Evolutionary conservation across 179 eudicot genomes (phyloP), one percentile per base, ranked within the genome.

Genomic region (Beta lomatogona): DNA sequence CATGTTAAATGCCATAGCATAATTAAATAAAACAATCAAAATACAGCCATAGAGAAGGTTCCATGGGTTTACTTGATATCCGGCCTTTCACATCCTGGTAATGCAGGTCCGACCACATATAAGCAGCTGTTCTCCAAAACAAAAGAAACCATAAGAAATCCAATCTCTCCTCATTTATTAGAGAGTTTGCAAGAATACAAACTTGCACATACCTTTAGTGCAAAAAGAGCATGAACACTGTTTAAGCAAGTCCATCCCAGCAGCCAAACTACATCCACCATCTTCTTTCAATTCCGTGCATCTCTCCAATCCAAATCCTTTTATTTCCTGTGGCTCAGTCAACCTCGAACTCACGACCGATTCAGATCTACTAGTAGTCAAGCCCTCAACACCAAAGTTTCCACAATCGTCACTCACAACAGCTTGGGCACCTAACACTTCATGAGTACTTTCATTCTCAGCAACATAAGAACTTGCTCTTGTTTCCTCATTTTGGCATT

Each of bases 31-130:
- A 78, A 60, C 16, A 52, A 71, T 79, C n/a, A 63, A 16, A 8
- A 28, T 44, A 18, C 0, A 71, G 16, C 12, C 3, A 55, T 28
- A 44, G 8, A 58, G 9, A 67, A 73, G 44, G 9, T 14, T 31
- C 44, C 41, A 8, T 15, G 36, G 73, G 12, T 82, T 78, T 78
- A 94, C 98, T 83, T 77, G 93, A 86, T 82, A 92, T 79, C 66
- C 97, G 92, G 80, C 92, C 93, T 87, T 89, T 91, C 73, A 85
- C 81, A 83, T 94, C 98, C 88, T 92, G 93, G 77, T 91, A 91
- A 74, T 91, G 91, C 68, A 94, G 93, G 84, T 94, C 97, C 58
- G 93, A 83, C 98, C 91, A 91, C 46, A 94, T 88, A 82, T 89
- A 89, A 66, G 87, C 91, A 86, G 93, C 97, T 94, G 91, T 55